phyloP scores from a whole-genome alignment of 176 grass and related monocot species.

The Carex littledalei region DNA sequence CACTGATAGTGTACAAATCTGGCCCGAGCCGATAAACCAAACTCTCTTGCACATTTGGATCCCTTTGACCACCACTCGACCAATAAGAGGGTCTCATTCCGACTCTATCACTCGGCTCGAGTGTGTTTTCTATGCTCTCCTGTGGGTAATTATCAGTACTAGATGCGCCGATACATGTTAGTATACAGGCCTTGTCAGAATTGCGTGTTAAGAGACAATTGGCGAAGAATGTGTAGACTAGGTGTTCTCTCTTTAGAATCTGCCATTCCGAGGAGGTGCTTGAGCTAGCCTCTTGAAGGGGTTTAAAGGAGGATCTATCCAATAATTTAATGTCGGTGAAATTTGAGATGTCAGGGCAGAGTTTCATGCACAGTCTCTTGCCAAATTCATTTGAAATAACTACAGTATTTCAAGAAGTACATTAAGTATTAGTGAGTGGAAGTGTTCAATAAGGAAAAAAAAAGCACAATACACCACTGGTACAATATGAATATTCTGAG shows the following conservation, averaged over 20 bases:
- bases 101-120: conserved; percentile 29
- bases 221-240: conserved; percentile 44
- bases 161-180: conserved; percentile 55
- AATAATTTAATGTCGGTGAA: conserved; percentile 27
- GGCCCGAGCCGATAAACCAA: conserved; percentile 52
- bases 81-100: conserved; percentile 57
- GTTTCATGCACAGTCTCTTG: conserved; percentile 41
- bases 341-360: conserved; percentile 54
- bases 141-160: conserved; percentile 83
- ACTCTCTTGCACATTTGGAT: conserved; percentile 43
- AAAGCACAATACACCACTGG: not conserved
- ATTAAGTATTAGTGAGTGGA: not conserved
- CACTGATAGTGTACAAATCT: conserved; percentile 47
- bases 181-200: conserved; percentile 38
- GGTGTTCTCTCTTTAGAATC: conserved; percentile 36
- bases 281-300: conserved; percentile 27
- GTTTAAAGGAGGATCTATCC: conserved; percentile 22
- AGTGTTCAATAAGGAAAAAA: not conserved
- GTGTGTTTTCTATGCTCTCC: conserved; percentile 73
- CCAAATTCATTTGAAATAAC: conserved; percentile 51
- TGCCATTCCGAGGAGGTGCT: conserved; percentile 30
- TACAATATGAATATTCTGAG: not conserved
- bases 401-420: conserved; percentile 11
- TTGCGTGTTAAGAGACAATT: conserved; percentile 32
- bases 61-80: conserved; percentile 63